Conservation (phyloP, 345 rosid species). For the Dipteronia sinensis region DNA sequence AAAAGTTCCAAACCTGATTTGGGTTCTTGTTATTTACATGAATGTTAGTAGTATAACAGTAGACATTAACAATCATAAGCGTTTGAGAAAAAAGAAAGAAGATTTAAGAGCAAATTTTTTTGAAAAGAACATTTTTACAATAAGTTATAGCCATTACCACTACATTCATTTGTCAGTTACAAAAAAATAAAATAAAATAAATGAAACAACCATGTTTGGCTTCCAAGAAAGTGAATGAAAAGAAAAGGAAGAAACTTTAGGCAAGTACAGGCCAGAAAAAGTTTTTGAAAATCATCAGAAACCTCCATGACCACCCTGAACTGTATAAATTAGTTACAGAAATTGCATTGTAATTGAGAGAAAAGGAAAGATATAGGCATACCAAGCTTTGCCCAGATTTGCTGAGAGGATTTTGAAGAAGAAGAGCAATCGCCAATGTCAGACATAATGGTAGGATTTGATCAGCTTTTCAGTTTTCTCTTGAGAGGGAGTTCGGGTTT, state of each 20-base stretch:
- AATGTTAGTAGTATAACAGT: background rate
- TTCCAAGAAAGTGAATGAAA: background rate
- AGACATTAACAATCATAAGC: background rate
- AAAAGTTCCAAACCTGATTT: background rate
- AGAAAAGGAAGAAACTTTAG: background rate
- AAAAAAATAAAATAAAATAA: background rate
- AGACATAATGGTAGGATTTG: conserved; percentile 6
- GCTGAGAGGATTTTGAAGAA: conserved; percentile 31
- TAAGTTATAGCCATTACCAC: too few species aligned
- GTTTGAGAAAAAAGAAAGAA: too few species aligned
- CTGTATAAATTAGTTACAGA: too few species aligned
- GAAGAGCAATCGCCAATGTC: conserved; percentile 47
- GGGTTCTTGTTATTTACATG: background rate
- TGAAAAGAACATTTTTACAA: too few species aligned
- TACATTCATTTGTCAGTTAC: too few species aligned
- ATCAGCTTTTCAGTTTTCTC: too few species aligned
- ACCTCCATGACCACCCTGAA: too few species aligned
- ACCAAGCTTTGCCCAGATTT: conserved; percentile 66
- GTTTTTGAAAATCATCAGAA: too few species aligned
- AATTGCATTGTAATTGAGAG: background rate
- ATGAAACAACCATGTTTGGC: background rate
- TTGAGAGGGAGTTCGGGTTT: too few species aligned
- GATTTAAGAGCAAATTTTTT: too few species aligned
- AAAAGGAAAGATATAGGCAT: conserved; percentile 1
- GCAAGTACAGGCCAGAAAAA: too few species aligned